Conservation (phyloP, 495 filamentous ascomycete genomes). For the Aspergillus leporis region DNA sequence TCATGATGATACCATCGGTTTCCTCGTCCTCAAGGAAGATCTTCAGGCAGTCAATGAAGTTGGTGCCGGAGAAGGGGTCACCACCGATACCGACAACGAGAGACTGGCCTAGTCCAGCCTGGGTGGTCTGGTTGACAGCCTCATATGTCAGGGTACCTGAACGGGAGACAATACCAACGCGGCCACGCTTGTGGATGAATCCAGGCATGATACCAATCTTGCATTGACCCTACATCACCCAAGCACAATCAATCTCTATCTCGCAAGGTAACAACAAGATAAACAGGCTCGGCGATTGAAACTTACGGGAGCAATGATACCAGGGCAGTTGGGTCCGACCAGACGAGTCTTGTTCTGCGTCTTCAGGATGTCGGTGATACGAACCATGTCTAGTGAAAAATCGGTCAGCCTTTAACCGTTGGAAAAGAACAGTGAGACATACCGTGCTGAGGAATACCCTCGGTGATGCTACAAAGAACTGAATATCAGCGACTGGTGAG, state of each 20-base stretch:
- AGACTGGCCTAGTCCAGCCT: conserved; percentile 93
- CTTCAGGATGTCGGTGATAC: conserved; percentile 97
- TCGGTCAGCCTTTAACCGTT: conserved; percentile 24
- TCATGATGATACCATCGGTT: conserved; percentile 99
- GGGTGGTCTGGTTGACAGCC: conserved; percentile 98
- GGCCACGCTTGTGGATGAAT: conserved; percentile 99
- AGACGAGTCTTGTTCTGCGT: conserved; percentile 95
- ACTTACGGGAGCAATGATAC: conserved; percentile 85
- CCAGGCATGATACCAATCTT: conserved; percentile 99
- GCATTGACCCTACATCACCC: conserved; percentile 75
- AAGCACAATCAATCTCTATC: conserved; percentile 18
- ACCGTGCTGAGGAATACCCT: conserved; percentile 97
- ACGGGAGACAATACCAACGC: conserved; percentile 96
- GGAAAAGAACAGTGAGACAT: conserved; percentile 29
- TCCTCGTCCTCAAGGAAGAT: conserved; percentile 96
- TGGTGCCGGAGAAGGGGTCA: conserved; percentile 97
- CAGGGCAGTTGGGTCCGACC: conserved; percentile 97
- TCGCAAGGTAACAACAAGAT: not conserved
- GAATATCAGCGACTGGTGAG: conserved; percentile 1
- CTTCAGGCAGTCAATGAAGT: conserved; percentile 98
- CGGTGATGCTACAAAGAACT: conserved; percentile 70
- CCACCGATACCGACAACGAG: conserved; percentile 98
- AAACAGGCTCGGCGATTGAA: not conserved
- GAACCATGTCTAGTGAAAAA: conserved; percentile 77
- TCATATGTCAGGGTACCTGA: conserved; percentile 99